A percentile compares a stretch with the other conserved stretches of the same genome.
These are phyloP conservation scores for Thelonectria blattea DNA, from an alignment of 2,329 filamentous ascomycete genomes.

Conservation along the genomic window DNA sequence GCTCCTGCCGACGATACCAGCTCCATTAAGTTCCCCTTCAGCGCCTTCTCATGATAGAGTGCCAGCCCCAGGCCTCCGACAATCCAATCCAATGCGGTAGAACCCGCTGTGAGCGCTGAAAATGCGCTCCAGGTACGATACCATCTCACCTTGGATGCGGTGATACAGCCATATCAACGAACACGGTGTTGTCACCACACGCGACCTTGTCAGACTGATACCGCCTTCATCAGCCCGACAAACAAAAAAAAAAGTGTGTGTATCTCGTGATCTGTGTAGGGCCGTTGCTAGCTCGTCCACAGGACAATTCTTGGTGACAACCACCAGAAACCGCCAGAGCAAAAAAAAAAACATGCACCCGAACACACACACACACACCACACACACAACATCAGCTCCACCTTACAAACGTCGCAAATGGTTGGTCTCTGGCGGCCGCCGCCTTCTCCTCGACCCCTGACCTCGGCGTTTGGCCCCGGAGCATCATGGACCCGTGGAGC, in stretches of 20 bases:
- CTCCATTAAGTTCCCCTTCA: background rate
- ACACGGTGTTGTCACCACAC: too few species aligned
- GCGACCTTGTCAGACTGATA: too few species aligned
- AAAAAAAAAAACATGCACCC: slow-evolving; percentile 1
- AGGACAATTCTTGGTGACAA: background rate
- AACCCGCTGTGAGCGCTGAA: slow-evolving; percentile 12
- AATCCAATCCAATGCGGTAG: too few species aligned
- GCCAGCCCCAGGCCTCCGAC: background rate
- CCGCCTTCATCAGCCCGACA: background rate
- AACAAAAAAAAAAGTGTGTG: background rate
- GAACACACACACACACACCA: background rate
- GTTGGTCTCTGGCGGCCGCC: slow-evolving; percentile 9
- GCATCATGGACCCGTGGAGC: background rate
- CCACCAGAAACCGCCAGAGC: background rate
- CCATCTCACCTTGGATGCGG: too few species aligned
- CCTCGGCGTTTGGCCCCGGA: background rate
- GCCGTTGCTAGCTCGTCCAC: background rate
- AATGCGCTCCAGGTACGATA: slow-evolving; percentile 1
- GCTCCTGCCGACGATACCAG: slow-evolving; percentile 9
- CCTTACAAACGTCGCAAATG: background rate
- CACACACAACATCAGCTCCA: background rate
- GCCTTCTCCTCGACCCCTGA: background rate
- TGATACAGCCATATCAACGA: too few species aligned
- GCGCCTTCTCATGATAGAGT: background rate
- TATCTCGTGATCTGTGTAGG: background rate